A percentile compares a stretch with the other conserved stretches of the same genome.
Conservation (phyloP, 139 green algal genomes). For the Chlorella sp. region DNA sequence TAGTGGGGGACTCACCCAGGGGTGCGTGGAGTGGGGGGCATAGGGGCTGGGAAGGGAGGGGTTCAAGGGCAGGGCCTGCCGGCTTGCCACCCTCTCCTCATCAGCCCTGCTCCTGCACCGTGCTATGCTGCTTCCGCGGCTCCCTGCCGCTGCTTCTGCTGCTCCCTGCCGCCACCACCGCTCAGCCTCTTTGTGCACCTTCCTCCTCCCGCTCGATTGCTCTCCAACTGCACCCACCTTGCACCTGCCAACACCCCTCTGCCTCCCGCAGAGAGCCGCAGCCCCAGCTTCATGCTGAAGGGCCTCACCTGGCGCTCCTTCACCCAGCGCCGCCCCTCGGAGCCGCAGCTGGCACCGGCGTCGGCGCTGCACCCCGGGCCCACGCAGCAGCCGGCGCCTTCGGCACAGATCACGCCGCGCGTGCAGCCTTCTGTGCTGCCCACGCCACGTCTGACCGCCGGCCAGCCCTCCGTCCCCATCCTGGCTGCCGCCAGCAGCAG, state of each 20-base stretch:
- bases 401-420: conserved; percentile 20
- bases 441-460: conserved; percentile 18
- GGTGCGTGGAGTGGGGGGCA: too few species aligned
- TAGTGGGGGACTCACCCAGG: neutral
- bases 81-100: neutral
- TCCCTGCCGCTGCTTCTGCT: too few species aligned
- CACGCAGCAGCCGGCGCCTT: neutral
- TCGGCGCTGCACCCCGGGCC: neutral
- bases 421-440: conserved; percentile 27
- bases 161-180: too few species aligned
- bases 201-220: too few species aligned
- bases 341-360: conserved; percentile 17
- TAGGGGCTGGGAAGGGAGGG: neutral
- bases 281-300: conserved; percentile 7
- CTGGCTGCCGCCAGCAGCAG: neutral
- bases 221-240: neutral
- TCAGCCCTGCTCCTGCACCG: too few species aligned
- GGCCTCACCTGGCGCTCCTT: conserved; percentile 27
- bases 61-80: neutral
- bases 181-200: too few species aligned
- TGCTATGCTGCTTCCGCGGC: too few species aligned
- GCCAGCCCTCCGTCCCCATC: neutral
- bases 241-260: neutral
- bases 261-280: neutral
- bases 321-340: conserved; percentile 7